These are phyloP conservation scores for Alternaria novae-zelandiae DNA, from an alignment of 2,329 filamentous ascomycete species.

Conservation along the genomic window DNA sequence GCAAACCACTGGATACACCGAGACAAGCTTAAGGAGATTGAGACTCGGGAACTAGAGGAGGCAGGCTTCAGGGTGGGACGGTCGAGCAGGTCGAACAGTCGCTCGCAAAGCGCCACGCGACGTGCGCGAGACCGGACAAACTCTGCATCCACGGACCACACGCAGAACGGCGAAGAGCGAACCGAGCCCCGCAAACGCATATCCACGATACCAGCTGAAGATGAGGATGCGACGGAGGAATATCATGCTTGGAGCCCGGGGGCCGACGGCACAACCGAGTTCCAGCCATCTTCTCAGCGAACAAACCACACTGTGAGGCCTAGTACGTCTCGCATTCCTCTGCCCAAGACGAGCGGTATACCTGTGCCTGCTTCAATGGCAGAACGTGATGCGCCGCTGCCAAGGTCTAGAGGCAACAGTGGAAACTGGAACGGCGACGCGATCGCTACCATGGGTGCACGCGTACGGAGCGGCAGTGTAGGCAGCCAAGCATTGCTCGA, in stretches of 20 bases:
- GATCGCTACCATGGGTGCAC: slow-evolving; percentile 66
- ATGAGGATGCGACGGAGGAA: slow-evolving; percentile 47
- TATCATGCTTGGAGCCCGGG: slow-evolving; percentile 71
- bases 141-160: slow-evolving; percentile 36
- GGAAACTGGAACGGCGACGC: slow-evolving; percentile 64
- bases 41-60: slow-evolving; percentile 79
- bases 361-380: slow-evolving; percentile 75
- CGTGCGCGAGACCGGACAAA: slow-evolving; percentile 39
- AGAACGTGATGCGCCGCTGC: slow-evolving; percentile 74
- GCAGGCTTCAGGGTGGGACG: slow-evolving; percentile 70
- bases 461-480: slow-evolving; percentile 73
- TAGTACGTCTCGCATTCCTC: slow-evolving; percentile 80
- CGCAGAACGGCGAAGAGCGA: slow-evolving; percentile 36
- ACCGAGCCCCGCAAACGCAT: slow-evolving; percentile 38
- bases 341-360: slow-evolving; percentile 78
- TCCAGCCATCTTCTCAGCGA: slow-evolving; percentile 51
- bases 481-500: slow-evolving; percentile 61
- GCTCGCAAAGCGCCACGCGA: slow-evolving; percentile 41
- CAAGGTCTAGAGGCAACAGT: slow-evolving; percentile 65
- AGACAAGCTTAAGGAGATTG: slow-evolving; percentile 82
- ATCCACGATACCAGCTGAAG: slow-evolving; percentile 51
- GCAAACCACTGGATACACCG: slow-evolving; percentile 84
- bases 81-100: slow-evolving; percentile 46
- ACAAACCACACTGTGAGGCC: slow-evolving; percentile 59
- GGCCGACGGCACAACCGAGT: slow-evolving; percentile 72